Evolutionary conservation across 257 asterid species (phyloP), one percentile per base, ranked within the genome.

Genomic region (Plantago major): DNA sequence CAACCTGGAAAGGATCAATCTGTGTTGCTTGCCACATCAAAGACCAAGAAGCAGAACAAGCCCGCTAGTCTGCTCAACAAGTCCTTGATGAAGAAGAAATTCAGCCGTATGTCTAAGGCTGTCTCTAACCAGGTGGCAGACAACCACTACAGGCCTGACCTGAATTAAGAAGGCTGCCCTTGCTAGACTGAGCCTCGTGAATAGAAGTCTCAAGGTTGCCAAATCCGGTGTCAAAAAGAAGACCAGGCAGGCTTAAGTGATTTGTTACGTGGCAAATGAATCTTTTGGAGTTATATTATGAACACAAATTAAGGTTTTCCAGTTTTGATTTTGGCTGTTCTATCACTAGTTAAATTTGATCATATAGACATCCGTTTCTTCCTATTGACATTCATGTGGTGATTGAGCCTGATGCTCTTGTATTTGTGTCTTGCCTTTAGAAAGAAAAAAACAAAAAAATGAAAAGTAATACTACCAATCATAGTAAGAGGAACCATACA

Each of bases 81-180:
- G 72, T 92, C 95, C 53, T 71, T 84, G 66, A 84, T 89, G 97
- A 92, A 86, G 93, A 92, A 92, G 72, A 97, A 92, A 42, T 86
- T 89, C 76, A 62, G 75, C 70, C 78, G 97, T 19, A 92, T 89
- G 99, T 93, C 97, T 19, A 89, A 89, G 88, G 95, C 97, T 64
- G 95, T 88, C 40, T 30, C 64, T n/a, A 88, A 89, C 66, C 98
- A 91, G 86, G 96, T 91, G 58, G 80, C 73, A 33, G 87, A 81
- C 64, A 91, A 91, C 80, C 74, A 86, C 28, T 91, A 88, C 75
- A 78, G 96, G 82, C 96, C 95, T 11, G 98, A 91, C 66, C 63
- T 88, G 79, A 91, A n/a, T n/a, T n/a, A n/a, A 82, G 87, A 86
- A 86, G 81, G 94, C 98, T 12, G 95, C 98, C 7, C 92, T 91